Base-by-base conservation (phyloP, 2,329 filamentous ascomycete species). In the Trichoderma atroviride region DNA sequence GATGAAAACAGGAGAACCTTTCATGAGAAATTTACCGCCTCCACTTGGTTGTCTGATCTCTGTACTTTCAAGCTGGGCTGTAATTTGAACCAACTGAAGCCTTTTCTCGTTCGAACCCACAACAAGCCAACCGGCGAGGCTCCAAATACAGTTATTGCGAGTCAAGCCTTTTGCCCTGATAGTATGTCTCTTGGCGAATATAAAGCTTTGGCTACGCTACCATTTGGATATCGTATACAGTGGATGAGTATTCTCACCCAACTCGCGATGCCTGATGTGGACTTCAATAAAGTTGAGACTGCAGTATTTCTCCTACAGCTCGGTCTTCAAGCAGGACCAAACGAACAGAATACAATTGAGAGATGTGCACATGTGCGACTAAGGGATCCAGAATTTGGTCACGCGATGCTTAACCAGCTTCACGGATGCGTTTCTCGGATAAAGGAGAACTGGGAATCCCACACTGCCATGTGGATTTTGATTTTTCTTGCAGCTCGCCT, bases 371-470 rank as follows among this genome's bases (percentile, higher is more conserved):
- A 50, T 24, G 47, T 1, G 47, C 47, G 47, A 24, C 11, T 50
- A 24, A 11, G 5, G 10, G 47, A 50, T n/a, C 10, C 47, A 24
- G 47, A 50, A 24, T 50, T 50, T 50, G 47, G 47, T 24, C 47
- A 3, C 4, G 47, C 22, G 4, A 50, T 50, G 47, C 47, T 50
- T 13, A n/a, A 50, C 2, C n/a, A 50, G 4, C 47, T 50, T 6
- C 47, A 50, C 2, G n/a, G 10, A 6, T 63, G 52, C 16, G 14
- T 75, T 0, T 56, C 57, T 2, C 71, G 71, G 1, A 55, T 75
- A 0, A 37, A 69, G 16, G 69, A 71, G 31, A 76, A 75, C 22
- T 76, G 74, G 75, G 70, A 76, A 35, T 76, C 73, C 0, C 60
- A 74, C 9, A 72, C 29, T 0, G 69, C 74, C 0, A 22, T 76